These are phyloP conservation scores for Mitragyna speciosa DNA, from an alignment of 257 asterid genomes.

Conservation along the genomic window DNA sequence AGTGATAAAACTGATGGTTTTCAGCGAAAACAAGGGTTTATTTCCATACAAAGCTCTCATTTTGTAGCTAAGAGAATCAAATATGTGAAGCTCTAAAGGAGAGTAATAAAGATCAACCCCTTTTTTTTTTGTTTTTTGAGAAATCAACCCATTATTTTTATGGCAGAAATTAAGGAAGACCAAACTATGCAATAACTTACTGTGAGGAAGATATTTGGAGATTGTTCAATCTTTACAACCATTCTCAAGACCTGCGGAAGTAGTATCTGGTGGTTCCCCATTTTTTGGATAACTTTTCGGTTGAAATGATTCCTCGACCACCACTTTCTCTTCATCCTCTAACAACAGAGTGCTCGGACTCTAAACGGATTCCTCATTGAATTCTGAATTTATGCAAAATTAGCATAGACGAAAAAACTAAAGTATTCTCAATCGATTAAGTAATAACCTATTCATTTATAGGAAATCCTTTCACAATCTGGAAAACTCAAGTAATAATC, in stretches of 20 bases:
- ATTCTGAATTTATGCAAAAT: conserved; percentile 13
- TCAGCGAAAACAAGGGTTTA: background rate
- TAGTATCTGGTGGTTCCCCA: conserved; percentile 37
- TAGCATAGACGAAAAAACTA: background rate
- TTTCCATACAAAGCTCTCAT: background rate
- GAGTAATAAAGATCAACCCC: too few relatives aligned
- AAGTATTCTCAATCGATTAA: background rate
- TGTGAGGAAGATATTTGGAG: conserved; percentile 80
- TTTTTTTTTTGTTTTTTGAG: too few relatives aligned
- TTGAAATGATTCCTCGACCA: conserved; percentile 65
- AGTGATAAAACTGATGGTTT: background rate
- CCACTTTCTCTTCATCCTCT: conserved; percentile 75
- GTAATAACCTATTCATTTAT: background rate
- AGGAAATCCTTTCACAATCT: background rate
- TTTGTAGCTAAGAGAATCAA: background rate
- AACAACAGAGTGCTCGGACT: conserved; percentile 61
- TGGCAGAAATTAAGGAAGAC: background rate
- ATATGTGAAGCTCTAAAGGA: background rate
- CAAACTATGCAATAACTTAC: conserved; percentile 31
- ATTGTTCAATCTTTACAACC: conserved; percentile 80
- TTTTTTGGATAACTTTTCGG: conserved; percentile 55
- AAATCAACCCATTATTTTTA: background rate
- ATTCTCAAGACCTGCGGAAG: conserved; percentile 59
- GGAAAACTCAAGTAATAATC: background rate
- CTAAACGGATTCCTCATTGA: conserved; percentile 37